Base-by-base conservation (phyloP, 345 rosid species). In the Eutrema heterophyllum region DNA sequence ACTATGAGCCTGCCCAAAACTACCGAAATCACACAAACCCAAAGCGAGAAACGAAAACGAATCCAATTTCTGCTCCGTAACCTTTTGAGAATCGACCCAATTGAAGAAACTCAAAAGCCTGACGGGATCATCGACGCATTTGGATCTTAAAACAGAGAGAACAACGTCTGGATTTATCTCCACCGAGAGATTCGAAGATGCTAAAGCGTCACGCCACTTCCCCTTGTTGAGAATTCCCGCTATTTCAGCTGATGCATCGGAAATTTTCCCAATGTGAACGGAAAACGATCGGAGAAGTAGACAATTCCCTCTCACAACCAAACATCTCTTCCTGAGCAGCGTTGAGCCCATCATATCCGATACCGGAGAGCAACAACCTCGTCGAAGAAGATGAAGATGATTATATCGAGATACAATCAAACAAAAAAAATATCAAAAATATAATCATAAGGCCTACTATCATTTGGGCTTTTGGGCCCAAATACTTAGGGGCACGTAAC, bases 21-120 rank as follows among this genome's bases (percentile, higher is more conserved):
- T 80, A 72, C 81, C 56, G 6, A 84, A 80, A 72, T 79, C 74
- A 79, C 92, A 87, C 40, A 90, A 72, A 60, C 16, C n/a, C 9
- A 81, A 50, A 7, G 92, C 88, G 10, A 88, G 81, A 51, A 71
- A 55, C 11, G 96, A 83, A 74, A 82, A 89, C 21, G 91, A 85
- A 70, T 76, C 75, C 52, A 88, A 71, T 41, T 79, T 80, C 54
- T 74, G 90, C 46, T 83, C 79, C 29, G 51, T 50, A 1, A 84
- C 78, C 71, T 79, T 46, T 12, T 67, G 70, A 48, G 80, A 67
- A 51, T 72, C 77, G 61, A 83, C 80, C 96, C 88, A 89, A 29
- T 77, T 70, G 79, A 91, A 89, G 87, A 93, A 91, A 65, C 72
- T 64, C 21, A 86, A 61, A 9, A 93, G 89, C 75, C 67, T 87